Evolutionary conservation across 2,329 filamentous ascomycete species (phyloP).

Genomic region (Colletotrichum tropicale): DNA sequence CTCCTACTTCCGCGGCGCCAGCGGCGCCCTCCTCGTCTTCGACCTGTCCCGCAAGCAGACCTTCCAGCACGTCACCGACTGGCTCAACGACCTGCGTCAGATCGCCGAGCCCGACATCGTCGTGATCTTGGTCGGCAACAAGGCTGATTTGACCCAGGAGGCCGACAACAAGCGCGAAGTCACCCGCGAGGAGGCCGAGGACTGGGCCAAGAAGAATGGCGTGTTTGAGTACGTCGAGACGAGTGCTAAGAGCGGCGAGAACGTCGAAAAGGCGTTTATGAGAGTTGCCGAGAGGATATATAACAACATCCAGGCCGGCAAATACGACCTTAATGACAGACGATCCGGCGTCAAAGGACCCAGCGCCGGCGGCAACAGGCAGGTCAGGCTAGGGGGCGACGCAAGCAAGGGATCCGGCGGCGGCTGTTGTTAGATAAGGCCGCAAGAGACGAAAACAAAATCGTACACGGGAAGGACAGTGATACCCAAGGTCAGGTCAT

Average conservation of each 20-base stretch:
- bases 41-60: constrained; percentile 88
- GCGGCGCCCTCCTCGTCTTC: constrained; percentile 82
- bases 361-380: constrained; percentile 50
- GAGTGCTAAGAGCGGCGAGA: constrained; percentile 92
- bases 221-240: constrained; percentile 96
- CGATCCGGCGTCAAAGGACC: constrained; percentile 88
- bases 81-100: constrained; percentile 91
- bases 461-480: constrained; percentile 10
- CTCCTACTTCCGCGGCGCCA: constrained; percentile 86
- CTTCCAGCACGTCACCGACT: constrained; percentile 87
- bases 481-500: constrained; percentile 14
- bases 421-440: constrained; percentile 51
- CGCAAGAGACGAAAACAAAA: background rate
- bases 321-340: constrained; percentile 92
- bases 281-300: constrained; percentile 95
- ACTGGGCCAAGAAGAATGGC: constrained; percentile 85
- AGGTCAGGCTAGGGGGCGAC: constrained; percentile 50
- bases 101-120: constrained; percentile 97
- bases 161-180: constrained; percentile 74
- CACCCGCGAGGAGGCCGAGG: constrained; percentile 80
- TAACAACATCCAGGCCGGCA: constrained; percentile 93
- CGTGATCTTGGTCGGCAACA: constrained; percentile 94
- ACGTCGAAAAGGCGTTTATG: constrained; percentile 91
- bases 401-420: constrained; percentile 42
- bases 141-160: constrained; percentile 75